A percentile compares a stretch with the other conserved stretches of the same genome.
phyloP scores from a whole-genome alignment of 2,329 filamentous ascomycete genomes.

The Fusarium sp. region DNA sequence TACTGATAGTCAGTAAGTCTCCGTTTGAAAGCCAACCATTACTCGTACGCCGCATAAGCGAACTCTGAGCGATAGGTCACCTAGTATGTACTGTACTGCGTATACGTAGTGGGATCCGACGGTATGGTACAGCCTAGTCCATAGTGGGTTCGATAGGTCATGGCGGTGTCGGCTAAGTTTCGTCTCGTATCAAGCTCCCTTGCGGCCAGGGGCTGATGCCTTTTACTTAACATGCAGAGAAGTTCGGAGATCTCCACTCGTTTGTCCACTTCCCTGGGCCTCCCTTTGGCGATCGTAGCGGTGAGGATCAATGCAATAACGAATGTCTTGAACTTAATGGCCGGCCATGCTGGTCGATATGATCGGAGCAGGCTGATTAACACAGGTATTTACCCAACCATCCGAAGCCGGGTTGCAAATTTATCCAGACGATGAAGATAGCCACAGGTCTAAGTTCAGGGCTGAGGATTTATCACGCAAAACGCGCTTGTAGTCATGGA shows the following conservation, averaged over 20 bases:
- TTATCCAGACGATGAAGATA: not conserved
- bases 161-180: conserved; percentile 30
- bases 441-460: not conserved
- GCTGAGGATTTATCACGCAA: not conserved
- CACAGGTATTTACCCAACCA: not conserved
- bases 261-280: conserved; percentile 21
- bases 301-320: conserved; percentile 7
- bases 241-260: conserved; percentile 17
- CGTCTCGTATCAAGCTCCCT: conserved; percentile 36
- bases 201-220: conserved; percentile 7
- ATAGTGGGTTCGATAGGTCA: conserved; percentile 25
- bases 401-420: not conserved
- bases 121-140: conserved; percentile 47
- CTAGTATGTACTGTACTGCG: conserved; percentile 25
- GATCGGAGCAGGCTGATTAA: not conserved
- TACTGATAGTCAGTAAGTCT: not conserved
- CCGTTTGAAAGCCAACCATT: not conserved
- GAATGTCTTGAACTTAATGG: not conserved
- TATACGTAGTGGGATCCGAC: conserved; percentile 41
- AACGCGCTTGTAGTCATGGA: conserved; percentile 1
- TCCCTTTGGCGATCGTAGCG: conserved; percentile 9
- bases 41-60: conserved; percentile 4
- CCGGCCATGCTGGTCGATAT: not conserved
- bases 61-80: conserved; percentile 13
- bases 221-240: conserved; percentile 12